phyloP scores from a whole-genome alignment of 352 stramenopile species.

The Phytophthora melonis region DNA sequence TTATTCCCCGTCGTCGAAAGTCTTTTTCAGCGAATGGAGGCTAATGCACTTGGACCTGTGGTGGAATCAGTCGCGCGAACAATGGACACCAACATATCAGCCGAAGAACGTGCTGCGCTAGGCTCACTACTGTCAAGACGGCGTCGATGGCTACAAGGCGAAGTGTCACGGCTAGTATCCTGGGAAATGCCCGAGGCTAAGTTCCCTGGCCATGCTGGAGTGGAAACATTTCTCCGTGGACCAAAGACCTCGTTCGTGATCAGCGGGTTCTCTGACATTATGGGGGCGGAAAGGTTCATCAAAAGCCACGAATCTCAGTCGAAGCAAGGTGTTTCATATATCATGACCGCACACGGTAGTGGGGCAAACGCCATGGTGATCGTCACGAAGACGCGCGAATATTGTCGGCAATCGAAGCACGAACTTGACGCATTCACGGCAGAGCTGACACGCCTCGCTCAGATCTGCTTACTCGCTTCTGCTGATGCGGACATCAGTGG shows the following conservation, averaged over 20 bases:
- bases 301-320: background rate
- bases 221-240: constrained; percentile 7
- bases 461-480: too few relatives aligned
- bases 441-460: background rate
- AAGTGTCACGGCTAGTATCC: constrained; percentile 1
- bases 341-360: background rate
- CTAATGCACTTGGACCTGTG: background rate
- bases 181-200: constrained; percentile 2
- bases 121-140: constrained; percentile 5
- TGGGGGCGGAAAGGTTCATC: background rate
- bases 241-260: constrained; percentile 1
- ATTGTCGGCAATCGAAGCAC: background rate
- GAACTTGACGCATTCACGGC: background rate
- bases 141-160: constrained; percentile 4
- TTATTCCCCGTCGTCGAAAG: too few relatives aligned
- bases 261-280: background rate
- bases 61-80: background rate
- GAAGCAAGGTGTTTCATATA: background rate
- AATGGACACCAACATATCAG: background rate
- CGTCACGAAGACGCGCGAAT: background rate
- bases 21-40: background rate
- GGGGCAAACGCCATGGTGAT: background rate
- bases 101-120: background rate
- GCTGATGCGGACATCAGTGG: too few relatives aligned
- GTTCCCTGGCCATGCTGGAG: background rate